Evolutionary conservation across 352 stramenopile species (phyloP).

Genomic region (Phytophthora fragariaefolia): DNA sequence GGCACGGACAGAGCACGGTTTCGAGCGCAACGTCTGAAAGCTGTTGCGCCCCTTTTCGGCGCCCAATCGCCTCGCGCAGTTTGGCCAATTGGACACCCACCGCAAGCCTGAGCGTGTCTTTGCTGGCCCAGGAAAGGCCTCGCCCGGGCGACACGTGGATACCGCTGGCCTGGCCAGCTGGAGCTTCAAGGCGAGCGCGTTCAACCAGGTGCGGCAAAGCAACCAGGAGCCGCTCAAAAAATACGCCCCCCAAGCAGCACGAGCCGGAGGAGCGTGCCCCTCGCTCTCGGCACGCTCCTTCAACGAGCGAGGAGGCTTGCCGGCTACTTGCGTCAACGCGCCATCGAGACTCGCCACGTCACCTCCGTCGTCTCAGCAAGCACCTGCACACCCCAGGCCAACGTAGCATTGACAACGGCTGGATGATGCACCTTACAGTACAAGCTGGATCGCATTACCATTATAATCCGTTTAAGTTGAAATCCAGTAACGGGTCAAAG

Average conservation of each 20-base stretch:
- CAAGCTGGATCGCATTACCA: not conserved
- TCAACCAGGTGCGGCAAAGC: constrained; percentile 8
- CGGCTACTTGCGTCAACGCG: not conserved
- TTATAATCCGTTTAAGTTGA: no score
- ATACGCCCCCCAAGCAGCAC: constrained; percentile 9
- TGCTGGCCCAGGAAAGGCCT: constrained; percentile 4
- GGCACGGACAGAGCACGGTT: no score
- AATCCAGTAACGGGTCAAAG: no score
- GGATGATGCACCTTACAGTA: not conserved
- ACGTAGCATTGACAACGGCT: constrained; percentile 2
- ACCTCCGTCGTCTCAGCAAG: constrained; percentile 3
- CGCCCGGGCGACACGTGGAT: constrained; percentile 14
- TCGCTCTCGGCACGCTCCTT: not conserved
- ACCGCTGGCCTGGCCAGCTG: constrained; percentile 3
- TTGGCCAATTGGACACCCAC: not conserved
- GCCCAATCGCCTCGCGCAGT: not conserved
- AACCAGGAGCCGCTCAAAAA: not conserved
- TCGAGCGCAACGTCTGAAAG: not conserved
- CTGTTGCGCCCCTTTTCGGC: not conserved
- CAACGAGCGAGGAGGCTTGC: constrained; percentile 17
- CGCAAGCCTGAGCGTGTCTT: constrained; percentile 18
- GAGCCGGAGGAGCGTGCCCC: not conserved
- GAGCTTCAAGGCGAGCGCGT: constrained; percentile 13
- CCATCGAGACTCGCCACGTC: not conserved
- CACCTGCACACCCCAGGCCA: not conserved